Conservation (phyloP, 495 filamentous ascomycete species). For the Lasiosphaeria miniovina region DNA sequence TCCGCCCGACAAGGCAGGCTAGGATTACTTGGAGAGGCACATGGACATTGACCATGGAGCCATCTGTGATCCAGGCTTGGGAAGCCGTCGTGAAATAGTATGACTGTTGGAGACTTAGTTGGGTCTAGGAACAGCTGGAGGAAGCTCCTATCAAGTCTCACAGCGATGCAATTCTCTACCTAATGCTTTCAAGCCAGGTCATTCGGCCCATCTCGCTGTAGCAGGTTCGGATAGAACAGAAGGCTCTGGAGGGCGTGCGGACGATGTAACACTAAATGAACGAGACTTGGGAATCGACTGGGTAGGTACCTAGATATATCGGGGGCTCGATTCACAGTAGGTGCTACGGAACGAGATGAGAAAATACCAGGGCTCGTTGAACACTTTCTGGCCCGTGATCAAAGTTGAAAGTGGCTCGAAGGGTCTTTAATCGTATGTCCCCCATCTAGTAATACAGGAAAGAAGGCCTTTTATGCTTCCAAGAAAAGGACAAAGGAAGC, state of each 20-base stretch:
- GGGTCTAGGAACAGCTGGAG: conserved; percentile 27
- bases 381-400: no score
- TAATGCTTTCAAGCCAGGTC: conserved; percentile 29
- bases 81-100: conserved; percentile 25
- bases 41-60: background rate
- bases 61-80: background rate
- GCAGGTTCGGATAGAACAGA: conserved; percentile 32
- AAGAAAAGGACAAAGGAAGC: no score
- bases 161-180: conserved; percentile 31
- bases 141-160: conserved; percentile 29
- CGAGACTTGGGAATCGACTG: background rate
- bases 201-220: conserved; percentile 33
- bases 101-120: conserved; percentile 17
- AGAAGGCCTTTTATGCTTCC: no score
- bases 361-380: no score
- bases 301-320: no score
- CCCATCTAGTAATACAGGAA: no score
- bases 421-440: no score
- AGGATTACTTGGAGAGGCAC: background rate
- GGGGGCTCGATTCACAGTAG: no score
- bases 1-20: background rate
- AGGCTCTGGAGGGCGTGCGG: background rate
- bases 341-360: no score
- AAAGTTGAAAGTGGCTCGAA: no score
- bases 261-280: background rate